These are phyloP conservation scores for Ustilago crameri DNA, from an alignment of 1,284 basidiomycete genomes.

Conservation along the genomic window DNA sequence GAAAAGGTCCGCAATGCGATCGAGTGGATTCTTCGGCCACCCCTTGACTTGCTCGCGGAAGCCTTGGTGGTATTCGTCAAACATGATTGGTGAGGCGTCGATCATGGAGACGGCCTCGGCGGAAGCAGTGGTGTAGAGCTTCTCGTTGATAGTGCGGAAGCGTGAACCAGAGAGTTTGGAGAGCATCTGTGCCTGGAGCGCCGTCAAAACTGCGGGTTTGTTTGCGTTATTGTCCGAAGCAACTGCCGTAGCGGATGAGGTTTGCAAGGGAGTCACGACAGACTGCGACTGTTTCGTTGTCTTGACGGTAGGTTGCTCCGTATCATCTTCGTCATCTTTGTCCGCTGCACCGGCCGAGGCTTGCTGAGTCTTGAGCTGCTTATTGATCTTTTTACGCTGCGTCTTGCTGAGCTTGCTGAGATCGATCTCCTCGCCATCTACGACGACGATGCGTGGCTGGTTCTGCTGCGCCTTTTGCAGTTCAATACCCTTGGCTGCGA, in stretches of 20 bases:
- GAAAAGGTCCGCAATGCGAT: slow-evolving; percentile 56
- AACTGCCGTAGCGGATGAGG: not conserved
- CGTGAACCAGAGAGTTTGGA: slow-evolving; percentile 63
- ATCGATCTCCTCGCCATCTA: slow-evolving; percentile 29
- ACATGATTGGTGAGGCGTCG: slow-evolving; percentile 51
- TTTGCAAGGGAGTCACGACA: not conserved
- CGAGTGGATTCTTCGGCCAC: slow-evolving; percentile 67
- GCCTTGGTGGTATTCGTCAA: slow-evolving; percentile 66
- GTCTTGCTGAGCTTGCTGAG: slow-evolving; percentile 53
- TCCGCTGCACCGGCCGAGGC: not conserved
- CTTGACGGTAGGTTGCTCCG: not conserved
- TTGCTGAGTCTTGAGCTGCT: slow-evolving; percentile 39
- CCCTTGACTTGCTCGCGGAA: slow-evolving; percentile 64
- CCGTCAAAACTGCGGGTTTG: slow-evolving; percentile 28
- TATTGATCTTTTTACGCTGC: slow-evolving; percentile 61
- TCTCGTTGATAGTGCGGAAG: slow-evolving; percentile 68
- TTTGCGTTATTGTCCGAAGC: not conserved
- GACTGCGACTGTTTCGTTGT: not conserved
- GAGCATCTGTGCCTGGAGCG: slow-evolving; percentile 58
- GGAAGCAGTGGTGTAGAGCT: slow-evolving; percentile 63
- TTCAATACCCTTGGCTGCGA: slow-evolving; percentile 35
- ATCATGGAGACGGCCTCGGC: slow-evolving; percentile 56
- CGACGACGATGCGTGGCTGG: slow-evolving; percentile 24
- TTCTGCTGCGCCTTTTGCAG: slow-evolving; percentile 36
- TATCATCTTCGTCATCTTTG: not conserved